Conservation (phyloP, 1,284 basidiomycete genomes). For the Ustilago cynodontis region DNA sequence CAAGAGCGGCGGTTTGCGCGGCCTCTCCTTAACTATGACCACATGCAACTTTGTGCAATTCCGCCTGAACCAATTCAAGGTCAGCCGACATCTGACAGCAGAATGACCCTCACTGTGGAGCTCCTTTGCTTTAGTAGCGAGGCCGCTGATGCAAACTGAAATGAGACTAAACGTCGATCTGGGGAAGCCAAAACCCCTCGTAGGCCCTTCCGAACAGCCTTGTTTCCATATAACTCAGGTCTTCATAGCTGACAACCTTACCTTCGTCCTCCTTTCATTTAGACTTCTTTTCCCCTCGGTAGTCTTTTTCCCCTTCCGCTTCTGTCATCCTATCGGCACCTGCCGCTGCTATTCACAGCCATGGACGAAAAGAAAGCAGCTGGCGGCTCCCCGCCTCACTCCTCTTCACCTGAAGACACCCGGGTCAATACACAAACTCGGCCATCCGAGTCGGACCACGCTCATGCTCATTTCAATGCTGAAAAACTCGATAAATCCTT, state of each 20-base stretch:
- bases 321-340: not conserved
- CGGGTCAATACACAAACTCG: constrained; percentile 19
- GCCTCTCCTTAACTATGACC: not conserved
- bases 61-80: not conserved
- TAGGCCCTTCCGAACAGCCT: not conserved
- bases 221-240: not conserved
- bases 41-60: not conserved
- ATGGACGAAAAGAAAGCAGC: constrained; percentile 33
- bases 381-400: constrained; percentile 15
- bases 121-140: not conserved
- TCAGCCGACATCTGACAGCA: not conserved
- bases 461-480: constrained; percentile 41
- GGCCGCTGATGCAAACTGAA: not conserved
- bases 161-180: constrained; percentile 9
- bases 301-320: not conserved
- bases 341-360: not conserved
- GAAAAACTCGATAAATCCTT: constrained; percentile 49
- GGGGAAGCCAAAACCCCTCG: constrained; percentile 4
- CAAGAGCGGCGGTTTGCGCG: constrained; percentile 17
- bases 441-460: constrained; percentile 19
- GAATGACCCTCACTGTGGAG: not conserved
- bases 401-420: constrained; percentile 20
- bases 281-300: no score
- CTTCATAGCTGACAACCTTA: not conserved
- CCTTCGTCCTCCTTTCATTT: not conserved